Evolutionary conservation across 768 basidiomycete species (phyloP), one percentile per base, ranked within the genome.

Genomic region (Leucosporidium yakuticum): DNA sequence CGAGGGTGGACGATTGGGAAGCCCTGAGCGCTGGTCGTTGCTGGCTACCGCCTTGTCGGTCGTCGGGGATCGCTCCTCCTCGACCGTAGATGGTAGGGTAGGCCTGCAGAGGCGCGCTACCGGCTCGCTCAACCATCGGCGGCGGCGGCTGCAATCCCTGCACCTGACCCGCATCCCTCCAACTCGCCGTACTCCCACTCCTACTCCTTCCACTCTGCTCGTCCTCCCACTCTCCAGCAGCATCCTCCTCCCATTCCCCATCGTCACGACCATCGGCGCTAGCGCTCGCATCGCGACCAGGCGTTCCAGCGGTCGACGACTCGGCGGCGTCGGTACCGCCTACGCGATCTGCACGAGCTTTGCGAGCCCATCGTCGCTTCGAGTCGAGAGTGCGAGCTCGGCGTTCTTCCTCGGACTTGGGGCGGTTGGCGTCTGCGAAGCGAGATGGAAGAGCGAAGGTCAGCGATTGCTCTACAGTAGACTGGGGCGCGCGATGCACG

Each of bases 281-380:
- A 48, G 34, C 23, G 11, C 11, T 56, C 0, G 39, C 48, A 2
- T 57, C 69, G 19, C 69, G 60, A 8, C 64, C 55, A 29, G 34
- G 53, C 65, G 19, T 57, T 31, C n/a, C 39, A 50, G 44, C n/a
- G 23, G 29, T 66, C 62, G 20, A 60, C 51, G 50, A 49, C 2
- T 8, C 54, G 44, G 29, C 50, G 19, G 5, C 32, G 20, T 59
- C 60, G 25, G 29, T 31, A n/a, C 29, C 27, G 29, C 59, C 32
- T 21, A 29, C n/a, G 36, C 60, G 44, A 8, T 71, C 72, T 31
- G 70, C 70, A 23, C 80, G 73, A 56, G 78, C 76, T 69, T 78
- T 79, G 32, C 74, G 74, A 7, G 80, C 80, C 80, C 80, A 81
- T 2, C 77, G 73, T 21, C 80, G 71, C 68, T 81, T 81, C 47